phyloP scores from a whole-genome alignment of 106 monocot species.

The Chionographis japonica region DNA sequence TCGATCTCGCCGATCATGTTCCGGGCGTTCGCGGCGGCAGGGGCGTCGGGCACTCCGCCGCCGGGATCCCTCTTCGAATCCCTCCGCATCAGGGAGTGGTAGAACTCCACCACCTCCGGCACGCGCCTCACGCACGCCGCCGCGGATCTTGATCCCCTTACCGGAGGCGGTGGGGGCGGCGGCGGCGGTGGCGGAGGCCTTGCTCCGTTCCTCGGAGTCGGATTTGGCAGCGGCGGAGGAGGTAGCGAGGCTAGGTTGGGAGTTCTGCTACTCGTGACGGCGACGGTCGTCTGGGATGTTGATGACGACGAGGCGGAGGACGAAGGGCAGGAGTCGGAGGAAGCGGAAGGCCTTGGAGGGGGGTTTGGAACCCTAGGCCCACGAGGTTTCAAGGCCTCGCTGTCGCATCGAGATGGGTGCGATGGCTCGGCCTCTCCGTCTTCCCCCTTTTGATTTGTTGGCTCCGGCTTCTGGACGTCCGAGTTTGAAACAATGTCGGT shows the following conservation, averaged over 20 bases:
- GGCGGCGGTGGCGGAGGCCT: constrained; percentile 40
- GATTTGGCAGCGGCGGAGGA: constrained; percentile 20
- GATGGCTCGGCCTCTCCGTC: constrained; percentile 10
- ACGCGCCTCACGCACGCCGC: constrained; percentile 52
- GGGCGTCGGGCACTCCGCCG: constrained; percentile 26
- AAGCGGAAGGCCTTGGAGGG: constrained; percentile 48
- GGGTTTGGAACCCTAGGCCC: constrained; percentile 63
- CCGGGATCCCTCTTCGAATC: constrained; percentile 67
- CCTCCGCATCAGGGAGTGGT: constrained; percentile 89
- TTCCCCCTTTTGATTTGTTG: constrained; percentile 13
- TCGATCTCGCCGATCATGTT: constrained; percentile 99
- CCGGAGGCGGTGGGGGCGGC: constrained; percentile 54
- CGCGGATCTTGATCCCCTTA: constrained; percentile 19
- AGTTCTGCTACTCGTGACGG: neutral
- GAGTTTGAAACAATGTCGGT: constrained; percentile 10
- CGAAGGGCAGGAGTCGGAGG: constrained; percentile 24
- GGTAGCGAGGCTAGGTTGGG: constrained; percentile 17
- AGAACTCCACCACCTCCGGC: constrained; percentile 98
- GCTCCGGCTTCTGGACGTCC: constrained; percentile 8
- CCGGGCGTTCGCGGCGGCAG: constrained; percentile 44
- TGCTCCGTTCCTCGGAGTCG: neutral
- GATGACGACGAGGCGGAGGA: constrained; percentile 28
- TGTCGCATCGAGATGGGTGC: constrained; percentile 5
- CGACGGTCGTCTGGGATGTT: constrained; percentile 21
- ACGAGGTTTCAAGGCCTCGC: constrained; percentile 18